A percentile compares a stretch with the other conserved stretches of the same genome.
Evolutionary conservation across 805 yeast species (phyloP).

Genomic region (Wickerhamiella galacta): DNA sequence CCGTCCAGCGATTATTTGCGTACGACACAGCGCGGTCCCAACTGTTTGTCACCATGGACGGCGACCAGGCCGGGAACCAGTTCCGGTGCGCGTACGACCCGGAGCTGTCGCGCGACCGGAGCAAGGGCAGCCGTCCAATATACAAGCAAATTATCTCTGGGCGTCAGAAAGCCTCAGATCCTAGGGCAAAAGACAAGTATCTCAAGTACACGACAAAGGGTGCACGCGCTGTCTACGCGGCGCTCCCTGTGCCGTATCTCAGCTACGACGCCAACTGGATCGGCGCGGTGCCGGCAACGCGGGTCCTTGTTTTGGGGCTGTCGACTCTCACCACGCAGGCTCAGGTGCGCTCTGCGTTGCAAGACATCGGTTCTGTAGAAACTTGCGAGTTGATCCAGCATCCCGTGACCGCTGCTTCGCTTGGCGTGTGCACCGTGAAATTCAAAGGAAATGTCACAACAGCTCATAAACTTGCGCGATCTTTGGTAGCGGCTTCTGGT

Average conservation of each 20-base stretch:
- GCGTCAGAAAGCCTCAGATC: background rate
- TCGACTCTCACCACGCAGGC: conserved; percentile 1
- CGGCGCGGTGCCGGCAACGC: conserved; percentile 3
- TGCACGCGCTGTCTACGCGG: conserved; percentile 2
- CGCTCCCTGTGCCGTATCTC: conserved; percentile 4
- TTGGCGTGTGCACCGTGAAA: background rate
- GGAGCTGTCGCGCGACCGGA: background rate
- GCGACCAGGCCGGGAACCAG: no score
- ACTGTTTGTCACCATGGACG: no score
- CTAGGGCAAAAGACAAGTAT: background rate
- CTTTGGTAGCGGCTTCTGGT: background rate
- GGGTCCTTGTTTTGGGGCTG: conserved; percentile 1
- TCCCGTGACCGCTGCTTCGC: conserved; percentile 1
- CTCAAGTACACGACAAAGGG: background rate
- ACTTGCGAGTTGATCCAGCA: conserved; percentile 3
- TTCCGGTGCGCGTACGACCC: background rate
- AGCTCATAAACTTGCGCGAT: background rate
- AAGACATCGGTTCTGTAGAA: conserved; percentile 1
- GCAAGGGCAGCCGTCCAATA: background rate
- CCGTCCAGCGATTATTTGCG: no score
- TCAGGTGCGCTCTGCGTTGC: conserved; percentile 3
- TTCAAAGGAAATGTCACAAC: background rate
- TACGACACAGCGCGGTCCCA: no score
- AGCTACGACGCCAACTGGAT: conserved; percentile 2
- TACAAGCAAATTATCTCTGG: background rate